Evolutionary conservation across 73 alveolate genomes (phyloP).

Genomic region (Paramecium pentaurelia): DNA sequence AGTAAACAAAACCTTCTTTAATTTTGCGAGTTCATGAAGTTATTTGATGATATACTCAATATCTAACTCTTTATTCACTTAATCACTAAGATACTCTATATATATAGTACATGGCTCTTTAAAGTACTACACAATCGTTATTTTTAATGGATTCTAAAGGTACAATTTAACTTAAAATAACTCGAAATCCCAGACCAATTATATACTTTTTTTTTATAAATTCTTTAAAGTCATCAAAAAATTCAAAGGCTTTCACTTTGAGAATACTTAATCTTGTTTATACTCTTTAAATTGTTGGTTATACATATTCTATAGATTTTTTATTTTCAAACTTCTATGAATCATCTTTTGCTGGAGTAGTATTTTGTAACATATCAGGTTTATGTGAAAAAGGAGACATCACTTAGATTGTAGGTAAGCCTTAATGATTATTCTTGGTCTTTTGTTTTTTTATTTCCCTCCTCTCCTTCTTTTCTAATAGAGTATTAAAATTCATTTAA

Average conservation of each 20-base stretch:
- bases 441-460: background rate
- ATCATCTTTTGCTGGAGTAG: background rate
- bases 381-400: background rate
- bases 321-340: background rate
- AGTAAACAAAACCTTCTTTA: background rate
- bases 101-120: background rate
- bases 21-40: constrained; percentile 2
- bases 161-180: background rate
- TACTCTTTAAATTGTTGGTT: background rate
- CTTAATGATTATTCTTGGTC: background rate
- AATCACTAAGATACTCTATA: background rate
- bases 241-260: background rate
- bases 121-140: background rate
- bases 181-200: background rate
- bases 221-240: background rate
- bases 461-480: background rate
- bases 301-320: background rate
- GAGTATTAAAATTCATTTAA: background rate
- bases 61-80: constrained; percentile 2
- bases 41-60: background rate
- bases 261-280: background rate
- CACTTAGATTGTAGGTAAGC: background rate
- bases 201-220: background rate
- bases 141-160: background rate
- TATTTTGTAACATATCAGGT: background rate